Percentiles rank a stretch among this genome's conserved stretches.
phyloP scores from a whole-genome alignment of 108 stramenopile species.

The Cylindrotheca fusiformis region DNA sequence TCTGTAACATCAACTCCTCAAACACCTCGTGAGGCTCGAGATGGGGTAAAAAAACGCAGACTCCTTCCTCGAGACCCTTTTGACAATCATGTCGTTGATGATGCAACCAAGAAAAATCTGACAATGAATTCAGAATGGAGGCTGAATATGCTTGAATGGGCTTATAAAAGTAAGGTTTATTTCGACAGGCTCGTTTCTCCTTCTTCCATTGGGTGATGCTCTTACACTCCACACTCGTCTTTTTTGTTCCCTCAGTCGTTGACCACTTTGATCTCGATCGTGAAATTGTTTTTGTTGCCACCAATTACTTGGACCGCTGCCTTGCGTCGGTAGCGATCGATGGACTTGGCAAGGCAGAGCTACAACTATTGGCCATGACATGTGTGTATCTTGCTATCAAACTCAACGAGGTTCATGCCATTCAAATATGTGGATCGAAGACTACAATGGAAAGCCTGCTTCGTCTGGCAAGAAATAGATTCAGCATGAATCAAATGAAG shows the following conservation, averaged over 20 bases:
- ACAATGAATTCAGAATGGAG: not conserved
- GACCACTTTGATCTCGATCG: slow-evolving; percentile 53
- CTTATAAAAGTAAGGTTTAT: not conserved
- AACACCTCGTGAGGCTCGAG: too few relatives aligned
- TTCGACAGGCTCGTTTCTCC: not conserved
- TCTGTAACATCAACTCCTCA: too few relatives aligned
- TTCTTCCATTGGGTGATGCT: too few relatives aligned
- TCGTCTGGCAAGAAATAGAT: slow-evolving; percentile 39
- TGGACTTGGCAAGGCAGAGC: slow-evolving; percentile 19
- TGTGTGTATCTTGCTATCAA: slow-evolving; percentile 72
- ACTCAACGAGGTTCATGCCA: slow-evolving; percentile 47
- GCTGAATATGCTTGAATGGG: not conserved
- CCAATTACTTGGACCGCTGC: slow-evolving; percentile 48
- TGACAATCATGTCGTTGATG: too few relatives aligned
- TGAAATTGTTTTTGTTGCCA: slow-evolving; percentile 50
- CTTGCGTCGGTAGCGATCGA: slow-evolving; percentile 23
- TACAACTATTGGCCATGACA: slow-evolving; percentile 77
- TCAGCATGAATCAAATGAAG: slow-evolving; percentile 47
- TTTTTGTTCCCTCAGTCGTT: slow-evolving; percentile 28
- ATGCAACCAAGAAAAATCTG: not conserved
- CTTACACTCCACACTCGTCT: too few relatives aligned
- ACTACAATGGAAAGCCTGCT: slow-evolving; percentile 58
- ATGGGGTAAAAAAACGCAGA: too few relatives aligned
- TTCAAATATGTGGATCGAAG: slow-evolving; percentile 23
- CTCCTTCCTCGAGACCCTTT: too few relatives aligned